phyloP scores from a whole-genome alignment of 2,329 filamentous ascomycete species.

The Diaporthe velutina region DNA sequence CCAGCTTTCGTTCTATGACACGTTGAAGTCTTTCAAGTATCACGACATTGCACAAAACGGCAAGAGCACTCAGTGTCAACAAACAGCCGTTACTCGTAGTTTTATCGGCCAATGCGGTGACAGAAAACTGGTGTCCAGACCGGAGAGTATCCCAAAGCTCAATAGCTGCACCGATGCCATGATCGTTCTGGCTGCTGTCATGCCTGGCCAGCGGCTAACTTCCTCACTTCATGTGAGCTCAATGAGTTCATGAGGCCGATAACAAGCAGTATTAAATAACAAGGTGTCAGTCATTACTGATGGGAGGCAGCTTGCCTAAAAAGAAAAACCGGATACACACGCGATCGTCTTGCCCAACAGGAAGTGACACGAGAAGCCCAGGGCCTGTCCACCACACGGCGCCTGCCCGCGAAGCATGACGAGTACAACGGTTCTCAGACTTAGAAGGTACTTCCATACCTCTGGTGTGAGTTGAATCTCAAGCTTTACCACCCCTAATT shows the following conservation, averaged over 20 bases:
- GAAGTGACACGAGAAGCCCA: neutral
- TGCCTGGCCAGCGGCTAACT: neutral
- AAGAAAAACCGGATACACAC: neutral
- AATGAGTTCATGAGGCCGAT: no score
- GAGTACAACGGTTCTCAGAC: no score
- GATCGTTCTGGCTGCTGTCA: neutral
- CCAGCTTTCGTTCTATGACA: neutral
- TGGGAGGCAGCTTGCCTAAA: neutral
- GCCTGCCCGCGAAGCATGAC: no score
- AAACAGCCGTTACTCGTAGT: neutral
- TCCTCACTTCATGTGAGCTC: neutral
- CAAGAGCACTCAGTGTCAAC: neutral
- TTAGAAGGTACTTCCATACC: no score
- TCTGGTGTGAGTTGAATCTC: neutral
- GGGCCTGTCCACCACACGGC: neutral
- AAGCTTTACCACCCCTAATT: neutral
- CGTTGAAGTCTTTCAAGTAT: neutral
- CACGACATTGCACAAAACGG: neutral
- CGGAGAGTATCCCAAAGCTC: neutral
- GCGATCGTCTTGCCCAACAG: no score
- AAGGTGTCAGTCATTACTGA: neutral
- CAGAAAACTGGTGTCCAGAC: neutral
- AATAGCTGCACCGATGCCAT: neutral
- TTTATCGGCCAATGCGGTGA: neutral
- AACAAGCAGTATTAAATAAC: no score